Evolutionary conservation across 148 eudicot species (phyloP).

Genomic region (Heliamphora exappendiculata): DNA sequence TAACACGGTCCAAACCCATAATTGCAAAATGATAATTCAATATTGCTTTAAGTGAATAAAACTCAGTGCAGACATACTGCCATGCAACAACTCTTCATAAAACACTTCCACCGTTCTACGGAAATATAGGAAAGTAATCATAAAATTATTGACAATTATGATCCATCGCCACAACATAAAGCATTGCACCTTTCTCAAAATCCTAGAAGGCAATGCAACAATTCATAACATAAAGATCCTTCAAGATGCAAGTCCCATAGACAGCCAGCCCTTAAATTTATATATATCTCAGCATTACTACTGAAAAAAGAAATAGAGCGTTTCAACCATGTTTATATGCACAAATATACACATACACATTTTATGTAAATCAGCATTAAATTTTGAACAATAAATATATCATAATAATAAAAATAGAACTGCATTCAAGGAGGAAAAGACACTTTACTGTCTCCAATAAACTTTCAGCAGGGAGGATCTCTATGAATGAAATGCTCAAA

Average conservation of each 20-base stretch:
- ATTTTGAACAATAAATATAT: background rate
- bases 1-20: background rate
- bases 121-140: background rate
- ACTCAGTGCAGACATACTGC: background rate
- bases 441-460: background rate
- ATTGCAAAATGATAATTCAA: background rate
- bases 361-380: background rate
- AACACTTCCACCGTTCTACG: background rate
- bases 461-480: background rate
- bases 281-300: background rate
- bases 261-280: background rate
- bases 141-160: background rate
- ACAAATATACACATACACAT: background rate
- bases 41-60: background rate
- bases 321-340: background rate
- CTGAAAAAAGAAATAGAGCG: background rate
- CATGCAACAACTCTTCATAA: background rate
- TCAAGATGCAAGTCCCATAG: background rate
- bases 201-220: background rate
- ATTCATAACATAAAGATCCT: background rate
- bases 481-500: background rate
- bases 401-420: background rate
- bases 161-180: background rate
- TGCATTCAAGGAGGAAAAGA: background rate
- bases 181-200: background rate